These are phyloP conservation scores for Aspergillus homomorphus DNA, from an alignment of 495 filamentous ascomycete species.

Conservation along the genomic window DNA sequence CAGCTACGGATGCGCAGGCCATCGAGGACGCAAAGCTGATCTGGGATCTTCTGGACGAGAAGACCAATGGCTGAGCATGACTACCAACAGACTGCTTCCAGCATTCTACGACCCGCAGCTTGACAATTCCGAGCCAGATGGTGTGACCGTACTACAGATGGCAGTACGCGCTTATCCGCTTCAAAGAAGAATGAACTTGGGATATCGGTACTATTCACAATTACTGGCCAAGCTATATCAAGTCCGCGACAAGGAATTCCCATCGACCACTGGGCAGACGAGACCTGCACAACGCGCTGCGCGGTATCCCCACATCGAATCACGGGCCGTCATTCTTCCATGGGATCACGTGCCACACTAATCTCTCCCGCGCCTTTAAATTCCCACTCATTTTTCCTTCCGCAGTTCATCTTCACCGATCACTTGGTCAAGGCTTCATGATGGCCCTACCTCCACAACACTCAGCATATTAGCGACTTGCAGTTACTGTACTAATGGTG, in stretches of 20 bases:
- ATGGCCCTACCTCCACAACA: slow-evolving; percentile 2
- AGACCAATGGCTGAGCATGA: slow-evolving; percentile 6
- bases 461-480: not conserved
- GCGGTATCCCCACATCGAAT: not conserved
- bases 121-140: not conserved
- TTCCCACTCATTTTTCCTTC: slow-evolving; percentile 11
- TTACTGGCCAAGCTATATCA: not conserved
- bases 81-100: not conserved
- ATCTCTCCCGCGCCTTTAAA: slow-evolving; percentile 19
- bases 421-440: not conserved
- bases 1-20: slow-evolving; percentile 14
- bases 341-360: slow-evolving; percentile 22
- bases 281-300: not conserved
- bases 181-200: too few species aligned
- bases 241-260: not conserved
- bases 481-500: slow-evolving; percentile 1
- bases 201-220: not conserved
- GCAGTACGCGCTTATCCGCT: too few species aligned
- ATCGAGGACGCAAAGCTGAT: slow-evolving; percentile 30
- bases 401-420: not conserved
- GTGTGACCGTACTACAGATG: not conserved
- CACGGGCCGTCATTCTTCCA: slow-evolving; percentile 16
- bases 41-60: slow-evolving; percentile 39
- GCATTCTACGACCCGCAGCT: not conserved
- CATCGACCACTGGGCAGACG: not conserved